Evolutionary conservation across 2,329 filamentous ascomycete genomes (phyloP).

Genomic region (Aureobasidium musti): DNA sequence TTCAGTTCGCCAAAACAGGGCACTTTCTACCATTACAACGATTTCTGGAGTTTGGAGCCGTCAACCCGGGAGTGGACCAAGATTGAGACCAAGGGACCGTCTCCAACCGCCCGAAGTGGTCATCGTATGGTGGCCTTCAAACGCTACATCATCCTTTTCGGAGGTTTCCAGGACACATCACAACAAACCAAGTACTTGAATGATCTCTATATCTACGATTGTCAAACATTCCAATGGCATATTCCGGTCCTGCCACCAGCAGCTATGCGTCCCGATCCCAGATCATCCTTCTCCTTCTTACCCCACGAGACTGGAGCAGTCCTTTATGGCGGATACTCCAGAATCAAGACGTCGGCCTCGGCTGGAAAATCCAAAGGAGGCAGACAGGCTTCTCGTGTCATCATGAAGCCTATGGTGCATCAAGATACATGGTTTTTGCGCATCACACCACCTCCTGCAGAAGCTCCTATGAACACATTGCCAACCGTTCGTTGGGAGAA

Average conservation of each 20-base stretch:
- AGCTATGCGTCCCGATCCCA: conserved; percentile 82
- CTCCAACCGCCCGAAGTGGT: conserved; percentile 81
- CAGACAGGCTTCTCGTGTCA: conserved; percentile 65
- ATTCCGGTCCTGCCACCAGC: conserved; percentile 72
- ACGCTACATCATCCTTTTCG: conserved; percentile 93
- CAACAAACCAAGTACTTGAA: conserved; percentile 91
- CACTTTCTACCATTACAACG: conserved; percentile 98
- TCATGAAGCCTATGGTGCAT: conserved; percentile 84
- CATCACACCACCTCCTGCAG: conserved; percentile 69
- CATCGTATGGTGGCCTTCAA: conserved; percentile 92
- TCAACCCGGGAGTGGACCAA: conserved; percentile 85
- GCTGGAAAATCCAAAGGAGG: conserved; percentile 64
- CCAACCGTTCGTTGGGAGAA: conserved; percentile 87
- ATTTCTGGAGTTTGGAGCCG: conserved; percentile 93
- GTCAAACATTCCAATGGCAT: conserved; percentile 80
- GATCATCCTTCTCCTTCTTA: conserved; percentile 88
- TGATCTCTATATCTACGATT: conserved; percentile 96
- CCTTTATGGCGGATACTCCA: conserved; percentile 89
- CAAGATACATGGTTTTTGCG: conserved; percentile 94
- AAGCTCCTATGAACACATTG: conserved; percentile 64
- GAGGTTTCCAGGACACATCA: conserved; percentile 95
- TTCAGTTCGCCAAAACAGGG: conserved; percentile 97
- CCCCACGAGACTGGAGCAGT: conserved; percentile 89
- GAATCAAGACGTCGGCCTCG: conserved; percentile 70
- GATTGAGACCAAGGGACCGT: conserved; percentile 76